phyloP scores from a whole-genome alignment of 345 rosid species.

The Gossypium longicalyx region DNA sequence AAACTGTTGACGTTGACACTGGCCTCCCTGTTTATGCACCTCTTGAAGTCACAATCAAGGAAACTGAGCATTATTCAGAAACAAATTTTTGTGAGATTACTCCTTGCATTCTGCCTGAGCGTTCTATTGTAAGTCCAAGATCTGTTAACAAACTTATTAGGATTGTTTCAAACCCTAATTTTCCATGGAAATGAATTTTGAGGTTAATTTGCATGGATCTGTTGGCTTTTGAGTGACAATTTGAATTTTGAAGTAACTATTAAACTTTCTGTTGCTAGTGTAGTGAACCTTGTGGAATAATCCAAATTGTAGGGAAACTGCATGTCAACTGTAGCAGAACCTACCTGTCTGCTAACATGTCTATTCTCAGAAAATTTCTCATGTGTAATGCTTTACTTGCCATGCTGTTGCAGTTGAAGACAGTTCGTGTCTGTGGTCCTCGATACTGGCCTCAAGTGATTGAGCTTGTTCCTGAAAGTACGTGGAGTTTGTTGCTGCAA shows the following conservation, averaged over 20 bases:
- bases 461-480: constrained; percentile 86
- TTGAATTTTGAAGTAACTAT: not conserved
- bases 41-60: constrained; percentile 71
- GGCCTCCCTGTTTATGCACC: constrained; percentile 94
- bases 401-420: constrained; percentile 68
- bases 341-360: constrained; percentile 5
- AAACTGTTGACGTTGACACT: constrained; percentile 92
- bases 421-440: constrained; percentile 82
- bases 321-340: not conserved
- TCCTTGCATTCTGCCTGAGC: constrained; percentile 95
- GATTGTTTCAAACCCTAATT: not conserved
- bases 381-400: constrained; percentile 8
- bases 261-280: not conserved
- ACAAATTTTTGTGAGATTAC: constrained; percentile 84
- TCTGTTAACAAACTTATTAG: not conserved
- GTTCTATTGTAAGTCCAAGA: constrained; percentile 70
- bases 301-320: not conserved
- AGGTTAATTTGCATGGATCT: constrained; percentile 8
- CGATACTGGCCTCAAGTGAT: constrained; percentile 92
- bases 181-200: not conserved
- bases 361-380: not conserved
- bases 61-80: constrained; percentile 82
- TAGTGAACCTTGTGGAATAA: not conserved
- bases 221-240: not conserved
- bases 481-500: constrained; percentile 17